Base-by-base conservation (phyloP, 192 early-diverging fungal species). In the Coemansia sp. region DNA sequence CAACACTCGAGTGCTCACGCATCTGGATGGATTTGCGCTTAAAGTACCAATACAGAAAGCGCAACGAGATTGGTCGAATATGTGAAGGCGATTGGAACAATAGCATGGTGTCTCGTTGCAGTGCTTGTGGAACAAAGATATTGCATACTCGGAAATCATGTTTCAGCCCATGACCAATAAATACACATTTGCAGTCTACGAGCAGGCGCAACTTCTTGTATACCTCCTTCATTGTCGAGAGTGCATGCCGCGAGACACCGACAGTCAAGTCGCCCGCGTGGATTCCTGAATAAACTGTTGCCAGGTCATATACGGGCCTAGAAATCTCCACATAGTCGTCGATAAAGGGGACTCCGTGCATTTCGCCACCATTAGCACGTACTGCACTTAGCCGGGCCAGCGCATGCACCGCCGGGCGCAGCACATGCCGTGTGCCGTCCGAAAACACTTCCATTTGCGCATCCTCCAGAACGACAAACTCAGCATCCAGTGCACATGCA, bases 91-190 rank as follows among this genome's bases (percentile, higher is more conserved):
- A 74, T 44, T 89, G 89, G 78, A 86, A 99, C 37, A 99, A 81
- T 48, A 91, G 88, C n/a, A 96, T 92, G 0, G 94, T 99, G 55
- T 99, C 96, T 37, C 92, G 88, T 16, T 94, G 85, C 61, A 94
- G 93, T 15, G 73, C 82, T 2, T 87, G 81, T 2, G 94, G 94
- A 1, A 95, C 87, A 6, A 88, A 59, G 12, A 97, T 90, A 65
- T 97, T 96, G 47, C 96, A 94, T 23, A 90, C 93, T 18, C 96
- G 84, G 59, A 96, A 96, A 70, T 99, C 96, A 52, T 95, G 94
- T 42, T 89, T 88, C 35, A 99, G 70, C 2, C 94, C 94, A 51
- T 99, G 96, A 0, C 96, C 96, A 38, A 99, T 86, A 71, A 99
- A 92, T 9, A 89, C 78, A 63, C 92, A 94, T 9, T 90, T 90